A percentile compares a stretch with the other conserved stretches of the same genome.
Evolutionary conservation across 2,329 filamentous ascomycete species (phyloP).

Genomic region (Dactylellina leptospora): DNA sequence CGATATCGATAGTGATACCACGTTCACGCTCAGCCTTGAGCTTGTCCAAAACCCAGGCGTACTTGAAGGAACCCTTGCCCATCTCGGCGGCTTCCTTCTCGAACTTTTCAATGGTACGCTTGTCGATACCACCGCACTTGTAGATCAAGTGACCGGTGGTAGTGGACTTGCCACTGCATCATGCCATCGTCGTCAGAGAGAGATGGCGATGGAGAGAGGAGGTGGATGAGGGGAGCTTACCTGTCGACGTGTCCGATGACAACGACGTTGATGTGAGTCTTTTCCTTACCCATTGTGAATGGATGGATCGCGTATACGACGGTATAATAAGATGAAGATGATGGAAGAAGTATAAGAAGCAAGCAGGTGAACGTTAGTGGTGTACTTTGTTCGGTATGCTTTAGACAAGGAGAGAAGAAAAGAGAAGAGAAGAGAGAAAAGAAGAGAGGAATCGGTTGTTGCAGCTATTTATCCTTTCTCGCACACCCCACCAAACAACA

Average conservation of each 20-base stretch:
- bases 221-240: too few species aligned
- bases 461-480: constrained; percentile 21
- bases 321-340: constrained; percentile 28
- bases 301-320: constrained; percentile 49
- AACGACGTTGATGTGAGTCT: constrained; percentile 89
- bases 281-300: constrained; percentile 77
- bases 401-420: constrained; percentile 50
- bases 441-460: constrained; percentile 1
- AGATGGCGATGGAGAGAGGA: background rate
- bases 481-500: background rate
- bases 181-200: background rate
- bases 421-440: constrained; percentile 13
- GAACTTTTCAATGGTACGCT: constrained; percentile 99
- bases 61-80: constrained; percentile 99
- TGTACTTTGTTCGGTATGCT: constrained; percentile 53
- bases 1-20: constrained; percentile 99
- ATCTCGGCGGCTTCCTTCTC: constrained; percentile 99
- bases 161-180: constrained; percentile 91
- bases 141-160: constrained; percentile 98
- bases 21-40: constrained; percentile 99
- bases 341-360: constrained; percentile 6
- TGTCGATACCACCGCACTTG: constrained; percentile 99
- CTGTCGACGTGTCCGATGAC: constrained; percentile 72
- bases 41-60: constrained; percentile 99
- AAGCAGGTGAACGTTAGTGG: constrained; percentile 53